A percentile compares a stretch with the other conserved stretches of the same genome.
Conservation (phyloP, 169 alveolate genomes). For the Cryptosporidium ubiquitum region DNA sequence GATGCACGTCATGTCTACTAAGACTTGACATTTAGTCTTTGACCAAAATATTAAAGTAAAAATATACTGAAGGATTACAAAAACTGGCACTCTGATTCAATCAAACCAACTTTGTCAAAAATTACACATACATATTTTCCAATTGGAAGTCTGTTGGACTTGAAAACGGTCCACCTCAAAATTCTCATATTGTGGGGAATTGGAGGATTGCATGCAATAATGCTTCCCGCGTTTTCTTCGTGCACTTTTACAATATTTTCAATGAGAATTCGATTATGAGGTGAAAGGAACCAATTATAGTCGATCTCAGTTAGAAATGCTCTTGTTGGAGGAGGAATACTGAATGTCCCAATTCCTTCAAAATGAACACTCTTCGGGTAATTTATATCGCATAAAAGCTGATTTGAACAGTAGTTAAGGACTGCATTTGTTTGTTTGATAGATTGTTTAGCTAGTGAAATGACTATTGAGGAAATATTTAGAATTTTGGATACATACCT, state of each 20-base stretch:
- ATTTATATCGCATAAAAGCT: conserved; percentile 2
- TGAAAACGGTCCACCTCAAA: conserved; percentile 51
- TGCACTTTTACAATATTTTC: conserved; percentile 13
- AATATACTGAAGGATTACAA: neutral
- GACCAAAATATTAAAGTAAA: neutral
- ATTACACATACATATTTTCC: conserved; percentile 52
- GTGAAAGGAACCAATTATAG: conserved; percentile 32
- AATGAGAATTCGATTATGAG: conserved; percentile 63
- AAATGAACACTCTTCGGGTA: conserved; percentile 30
- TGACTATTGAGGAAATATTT: conserved; percentile 9
- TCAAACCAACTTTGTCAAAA: conserved; percentile 9
- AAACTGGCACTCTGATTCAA: conserved; percentile 33
- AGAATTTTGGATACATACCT: conserved; percentile 20
- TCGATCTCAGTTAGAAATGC: conserved; percentile 32
- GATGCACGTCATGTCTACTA: conserved; percentile 44
- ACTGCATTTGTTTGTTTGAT: neutral
- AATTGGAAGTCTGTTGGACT: conserved; percentile 48
- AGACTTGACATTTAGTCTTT: conserved; percentile 52
- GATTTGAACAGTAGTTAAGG: neutral
- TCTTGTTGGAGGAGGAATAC: conserved; percentile 48
- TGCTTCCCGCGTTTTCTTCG: neutral
- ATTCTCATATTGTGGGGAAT: conserved; percentile 24
- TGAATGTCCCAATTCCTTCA: conserved; percentile 11
- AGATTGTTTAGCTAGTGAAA: conserved; percentile 21
- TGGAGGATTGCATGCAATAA: neutral